phyloP scores from a whole-genome alignment of 176 grass and related monocot species.

The Oryza meyeriana region DNA sequence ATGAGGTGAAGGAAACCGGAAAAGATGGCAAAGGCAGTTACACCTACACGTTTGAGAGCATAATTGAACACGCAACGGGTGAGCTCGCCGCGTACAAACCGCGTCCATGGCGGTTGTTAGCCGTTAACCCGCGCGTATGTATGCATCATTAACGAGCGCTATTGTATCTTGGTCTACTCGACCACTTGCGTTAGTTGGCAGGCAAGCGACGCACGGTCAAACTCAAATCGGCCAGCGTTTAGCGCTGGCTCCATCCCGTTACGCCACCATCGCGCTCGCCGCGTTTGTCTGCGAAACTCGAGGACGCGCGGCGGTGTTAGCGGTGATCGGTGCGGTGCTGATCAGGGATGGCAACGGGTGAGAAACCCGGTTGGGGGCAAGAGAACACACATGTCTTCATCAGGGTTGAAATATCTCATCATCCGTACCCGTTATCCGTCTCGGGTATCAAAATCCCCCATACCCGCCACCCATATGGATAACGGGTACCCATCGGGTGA shows the following conservation, averaged over 20 bases:
- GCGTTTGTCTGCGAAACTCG: not conserved
- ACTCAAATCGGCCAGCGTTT: too few relatives aligned
- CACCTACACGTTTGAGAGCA: not conserved
- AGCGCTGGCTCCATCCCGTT: too few relatives aligned
- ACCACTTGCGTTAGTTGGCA: not conserved
- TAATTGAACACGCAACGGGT: not conserved
- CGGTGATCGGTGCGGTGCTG: too few relatives aligned
- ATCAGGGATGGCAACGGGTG: too few relatives aligned
- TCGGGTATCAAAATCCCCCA: too few relatives aligned
- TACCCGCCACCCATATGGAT: too few relatives aligned
- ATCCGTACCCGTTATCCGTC: too few relatives aligned
- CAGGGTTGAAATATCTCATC: too few relatives aligned
- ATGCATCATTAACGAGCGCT: not conserved
- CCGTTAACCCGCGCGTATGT: not conserved
- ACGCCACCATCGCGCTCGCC: too few relatives aligned
- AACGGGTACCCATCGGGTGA: too few relatives aligned
- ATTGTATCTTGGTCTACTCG: not conserved
- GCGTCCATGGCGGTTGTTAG: not conserved
- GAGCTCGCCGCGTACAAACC: not conserved
- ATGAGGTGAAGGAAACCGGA: not conserved
- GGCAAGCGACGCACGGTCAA: not conserved
- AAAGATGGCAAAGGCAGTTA: not conserved
- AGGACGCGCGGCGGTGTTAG: not conserved
- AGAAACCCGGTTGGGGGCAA: too few relatives aligned
- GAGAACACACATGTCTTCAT: too few relatives aligned